A percentile compares a stretch with the other conserved stretches of the same genome.
Evolutionary conservation across 352 stramenopile genomes (phyloP).

Genomic region (Phytophthora ramorum): DNA sequence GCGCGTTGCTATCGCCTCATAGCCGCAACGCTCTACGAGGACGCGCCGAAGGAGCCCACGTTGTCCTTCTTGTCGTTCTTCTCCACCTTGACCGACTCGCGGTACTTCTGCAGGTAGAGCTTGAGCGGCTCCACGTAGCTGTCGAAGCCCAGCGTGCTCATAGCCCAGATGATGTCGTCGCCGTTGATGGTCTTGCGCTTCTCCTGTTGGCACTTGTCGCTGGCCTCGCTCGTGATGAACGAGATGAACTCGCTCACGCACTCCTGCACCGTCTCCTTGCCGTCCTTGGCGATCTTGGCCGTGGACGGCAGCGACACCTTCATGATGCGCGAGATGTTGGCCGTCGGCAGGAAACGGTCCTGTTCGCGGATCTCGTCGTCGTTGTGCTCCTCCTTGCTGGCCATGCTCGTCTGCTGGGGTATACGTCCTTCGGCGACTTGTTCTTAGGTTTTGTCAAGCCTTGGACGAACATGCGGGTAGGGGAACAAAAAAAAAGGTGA

Average conservation of each 20-base stretch:
- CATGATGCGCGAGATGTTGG: slow-evolving; percentile 99
- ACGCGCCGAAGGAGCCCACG: slow-evolving; percentile 85
- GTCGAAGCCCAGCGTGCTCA: slow-evolving; percentile 99
- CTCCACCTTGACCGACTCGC: slow-evolving; percentile 93
- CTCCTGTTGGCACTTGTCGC: slow-evolving; percentile 99
- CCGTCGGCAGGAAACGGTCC: slow-evolving; percentile 98
- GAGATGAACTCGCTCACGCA: slow-evolving; percentile 99
- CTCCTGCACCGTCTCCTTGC: slow-evolving; percentile 99
- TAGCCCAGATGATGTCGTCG: slow-evolving; percentile 99
- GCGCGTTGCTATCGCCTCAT: neutral
- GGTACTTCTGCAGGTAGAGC: slow-evolving; percentile 99
- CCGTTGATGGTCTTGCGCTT: slow-evolving; percentile 99
- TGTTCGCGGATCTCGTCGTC: slow-evolving; percentile 94
- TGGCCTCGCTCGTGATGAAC: slow-evolving; percentile 99
- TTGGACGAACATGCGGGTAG: too few relatives aligned
- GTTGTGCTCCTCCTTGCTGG: slow-evolving; percentile 87
- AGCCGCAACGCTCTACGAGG: slow-evolving; percentile 52
- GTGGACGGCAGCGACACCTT: slow-evolving; percentile 98
- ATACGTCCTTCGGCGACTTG: slow-evolving; percentile 3
- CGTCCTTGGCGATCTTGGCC: slow-evolving; percentile 99
- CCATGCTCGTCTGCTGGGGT: slow-evolving; percentile 44
- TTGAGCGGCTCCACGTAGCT: slow-evolving; percentile 99
- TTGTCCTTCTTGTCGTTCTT: slow-evolving; percentile 94
- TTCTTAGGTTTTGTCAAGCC: slow-evolving; percentile 12
- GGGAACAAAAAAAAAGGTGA: too few relatives aligned